Conservation (phyloP, 805 yeast genomes). For the Lachancea mirantina region DNA sequence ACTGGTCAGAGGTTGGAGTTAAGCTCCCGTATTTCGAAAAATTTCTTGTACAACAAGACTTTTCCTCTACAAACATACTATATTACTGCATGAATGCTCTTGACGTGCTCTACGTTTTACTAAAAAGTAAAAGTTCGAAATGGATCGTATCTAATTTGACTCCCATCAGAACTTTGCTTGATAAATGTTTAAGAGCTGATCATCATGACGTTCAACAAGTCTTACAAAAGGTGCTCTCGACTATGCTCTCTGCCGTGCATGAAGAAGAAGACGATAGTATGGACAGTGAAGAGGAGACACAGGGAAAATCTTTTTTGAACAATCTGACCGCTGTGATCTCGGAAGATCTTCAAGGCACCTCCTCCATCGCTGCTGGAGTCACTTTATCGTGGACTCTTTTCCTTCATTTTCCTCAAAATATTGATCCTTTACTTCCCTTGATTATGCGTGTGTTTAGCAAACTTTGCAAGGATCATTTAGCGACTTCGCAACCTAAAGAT, state of each 20-base stretch:
- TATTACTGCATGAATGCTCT: slow-evolving; percentile 85
- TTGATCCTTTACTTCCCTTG: slow-evolving; percentile 68
- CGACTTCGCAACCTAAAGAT: slow-evolving; percentile 39
- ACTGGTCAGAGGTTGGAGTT: slow-evolving; percentile 87
- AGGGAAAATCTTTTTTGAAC: slow-evolving; percentile 52
- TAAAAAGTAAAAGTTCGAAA: slow-evolving; percentile 64
- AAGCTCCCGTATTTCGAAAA: slow-evolving; percentile 84
- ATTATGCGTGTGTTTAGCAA: slow-evolving; percentile 85
- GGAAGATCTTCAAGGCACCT: slow-evolving; percentile 66
- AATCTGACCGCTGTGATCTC: slow-evolving; percentile 61
- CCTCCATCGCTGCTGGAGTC: slow-evolving; percentile 82
- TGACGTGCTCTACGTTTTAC: slow-evolving; percentile 77
- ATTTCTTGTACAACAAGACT: slow-evolving; percentile 70
- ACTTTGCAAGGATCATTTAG: slow-evolving; percentile 80
- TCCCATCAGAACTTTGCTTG: slow-evolving; percentile 65
- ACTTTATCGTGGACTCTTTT: slow-evolving; percentile 78
- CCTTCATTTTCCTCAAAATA: slow-evolving; percentile 59
- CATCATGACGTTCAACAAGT: slow-evolving; percentile 84
- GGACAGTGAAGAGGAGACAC: slow-evolving; percentile 53
- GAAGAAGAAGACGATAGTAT: slow-evolving; percentile 36
- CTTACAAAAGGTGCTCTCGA: slow-evolving; percentile 64
- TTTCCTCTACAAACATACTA: slow-evolving; percentile 57
- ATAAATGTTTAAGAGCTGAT: slow-evolving; percentile 73
- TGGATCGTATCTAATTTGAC: slow-evolving; percentile 75
- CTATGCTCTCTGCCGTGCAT: slow-evolving; percentile 60